Base-by-base conservation (phyloP, 1,284 basidiomycete species). In the Paramarasmius palmivorus region DNA sequence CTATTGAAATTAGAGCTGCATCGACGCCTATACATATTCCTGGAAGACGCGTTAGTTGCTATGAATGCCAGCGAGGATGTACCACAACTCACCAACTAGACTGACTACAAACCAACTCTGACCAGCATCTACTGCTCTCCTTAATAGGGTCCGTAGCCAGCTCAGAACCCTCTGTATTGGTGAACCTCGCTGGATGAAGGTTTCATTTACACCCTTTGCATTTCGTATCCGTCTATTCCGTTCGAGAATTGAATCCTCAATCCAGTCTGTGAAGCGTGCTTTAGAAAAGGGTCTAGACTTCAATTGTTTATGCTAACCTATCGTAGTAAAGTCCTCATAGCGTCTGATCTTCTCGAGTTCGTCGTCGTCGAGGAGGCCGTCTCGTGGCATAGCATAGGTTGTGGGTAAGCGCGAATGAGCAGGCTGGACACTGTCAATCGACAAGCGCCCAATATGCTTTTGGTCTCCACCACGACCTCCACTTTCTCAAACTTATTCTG, bases 1-100 rank as follows among this genome's bases (percentile, higher is more conserved):
- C 78, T 62, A 99, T 97, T 37, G 94, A 95, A 60, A 98, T 96
- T 55, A 99, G 70, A 1, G 94, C 97, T 35, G 95, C 94, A 62
- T 94, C 96, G 46, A 97, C 65, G 20, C 97, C 97, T 59, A 99
- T 99, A 57, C 85, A 84, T 42, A 93, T 79, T 8, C 96, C 95
- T 96, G 64, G 19, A 51, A 44, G 22, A 51, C 39, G 47, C n/a
- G 44, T 48, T 4, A 35, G 9, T 39, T 3, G 39, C 19, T 23
- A n/a, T 22, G 36, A 15, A 50, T 9, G 19, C n/a, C 22, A 38
- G 47, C 8, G 12, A 32, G 23, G 38, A 10, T 38, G 32, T 14
- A 23, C 9, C n/a, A 20, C 41, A 10, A 80, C 91, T 66, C 61
- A 93, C 94, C 94, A 47, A 93, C 90, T 23, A 96, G 74, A 42